Evolutionary conservation across 2,329 filamentous ascomycete species (phyloP), one percentile per base, ranked within the genome.

Genomic region (Plenodomus lindquistii): DNA sequence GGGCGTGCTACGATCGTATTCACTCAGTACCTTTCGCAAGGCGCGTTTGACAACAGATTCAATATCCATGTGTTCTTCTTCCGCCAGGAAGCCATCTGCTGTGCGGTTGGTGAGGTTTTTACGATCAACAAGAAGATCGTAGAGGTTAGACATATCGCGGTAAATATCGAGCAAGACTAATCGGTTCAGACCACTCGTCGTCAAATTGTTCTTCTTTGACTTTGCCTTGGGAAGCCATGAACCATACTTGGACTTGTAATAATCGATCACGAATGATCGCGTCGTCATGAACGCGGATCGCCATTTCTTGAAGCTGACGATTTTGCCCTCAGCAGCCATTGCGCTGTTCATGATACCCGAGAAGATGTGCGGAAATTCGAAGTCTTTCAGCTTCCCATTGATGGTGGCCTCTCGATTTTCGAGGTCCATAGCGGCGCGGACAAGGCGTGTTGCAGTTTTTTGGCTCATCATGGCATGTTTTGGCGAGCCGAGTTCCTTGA

Each of bases 301-400:
- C 93, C 94, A 97, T 21, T 83, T 81, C 70, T 91, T 91, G 77
- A 95, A 97, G 18, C 86, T 85, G 37, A 96, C 83, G 16, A 84
- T 77, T 67, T 86, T 92, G 55, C 89, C 85, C 70, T 96, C 91
- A 1, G 80, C 80, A 18, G 85, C 82, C 1, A 88, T 90, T 10
- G 87, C 92, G 3, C 91, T 96, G 70, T 86, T 91, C 65, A 90
- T 93, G 57, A 91, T 85, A 27, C 94, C 94, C 0, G 91, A 84
- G 67, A 96, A 97, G 4, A 97, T 77, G 0, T 89, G 88, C 0
- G 92, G 91, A 61, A 96, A 97, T 24, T 97, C 90, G 60, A 97
- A 97, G 52, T 91, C 85, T 48, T 89, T 85, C n/a, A 97, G 77
- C 37, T 89, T 86, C 24, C 78, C 75, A 55, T 89, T 87, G 57